phyloP scores from a whole-genome alignment of 371 early-diverging fungal species.

The Fennellomyces sp. region DNA sequence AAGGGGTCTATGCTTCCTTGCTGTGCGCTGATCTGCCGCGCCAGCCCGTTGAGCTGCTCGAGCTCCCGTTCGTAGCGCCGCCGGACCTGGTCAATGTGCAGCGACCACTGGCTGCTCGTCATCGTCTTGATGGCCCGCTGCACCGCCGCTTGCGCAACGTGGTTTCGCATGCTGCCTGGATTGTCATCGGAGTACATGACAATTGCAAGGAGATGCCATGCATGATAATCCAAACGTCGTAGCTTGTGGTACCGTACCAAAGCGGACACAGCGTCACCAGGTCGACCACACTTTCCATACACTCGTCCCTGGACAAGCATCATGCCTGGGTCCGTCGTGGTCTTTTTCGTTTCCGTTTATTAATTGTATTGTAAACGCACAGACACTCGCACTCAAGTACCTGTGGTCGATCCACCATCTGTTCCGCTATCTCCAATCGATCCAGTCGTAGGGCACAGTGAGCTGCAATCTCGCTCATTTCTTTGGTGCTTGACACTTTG shows the following conservation, averaged over 20 bases:
- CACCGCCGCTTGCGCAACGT: conserved; percentile 40
- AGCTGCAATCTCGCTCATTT: conserved; percentile 44
- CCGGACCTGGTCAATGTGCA: conserved; percentile 28
- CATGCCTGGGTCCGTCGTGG: conserved; percentile 34
- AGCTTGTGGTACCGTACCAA: conserved; percentile 34
- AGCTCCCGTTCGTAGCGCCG: conserved; percentile 33
- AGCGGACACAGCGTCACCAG: conserved; percentile 31
- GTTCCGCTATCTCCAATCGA: conserved; percentile 25
- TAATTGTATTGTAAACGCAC: no score
- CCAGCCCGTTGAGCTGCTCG: conserved; percentile 9
- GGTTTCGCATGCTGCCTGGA: conserved; percentile 27
- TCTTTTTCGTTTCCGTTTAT: no score
- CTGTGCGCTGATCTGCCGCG: conserved; percentile 6
- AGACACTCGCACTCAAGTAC: conserved; percentile 17
- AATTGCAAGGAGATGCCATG: conserved; percentile 32
- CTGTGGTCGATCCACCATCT: conserved; percentile 32
- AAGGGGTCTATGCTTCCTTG: conserved; percentile 32
- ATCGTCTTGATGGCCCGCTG: conserved; percentile 38
- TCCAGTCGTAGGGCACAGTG: conserved; percentile 38
- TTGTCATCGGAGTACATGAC: conserved; percentile 13
- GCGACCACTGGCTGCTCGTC: conserved; percentile 35
- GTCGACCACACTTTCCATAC: conserved; percentile 35
- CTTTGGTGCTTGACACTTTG: conserved; percentile 38
- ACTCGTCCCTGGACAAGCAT: conserved; percentile 32
- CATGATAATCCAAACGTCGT: conserved; percentile 39